These are phyloP conservation scores for Torrubiellomyces zombiae DNA, from an alignment of 2,329 filamentous ascomycete species.

Conservation along the genomic window DNA sequence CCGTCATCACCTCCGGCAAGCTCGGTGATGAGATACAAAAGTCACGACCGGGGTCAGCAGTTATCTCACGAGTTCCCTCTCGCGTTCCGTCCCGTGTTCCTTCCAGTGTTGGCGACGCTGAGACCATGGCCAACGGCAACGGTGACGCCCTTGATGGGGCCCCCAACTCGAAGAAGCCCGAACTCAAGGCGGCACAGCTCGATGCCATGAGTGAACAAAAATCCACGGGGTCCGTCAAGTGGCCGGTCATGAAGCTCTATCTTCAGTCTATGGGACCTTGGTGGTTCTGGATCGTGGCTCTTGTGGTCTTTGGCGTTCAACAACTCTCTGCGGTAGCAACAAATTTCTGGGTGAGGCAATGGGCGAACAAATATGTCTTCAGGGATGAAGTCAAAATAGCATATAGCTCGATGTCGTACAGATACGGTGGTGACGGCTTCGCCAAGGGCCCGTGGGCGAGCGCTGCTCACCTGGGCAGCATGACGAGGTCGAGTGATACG, in stretches of 20 bases:
- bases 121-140: conserved; percentile 34
- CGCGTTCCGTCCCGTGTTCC: conserved; percentile 61
- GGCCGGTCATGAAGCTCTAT: conserved; percentile 73
- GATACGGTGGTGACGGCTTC: conserved; percentile 11
- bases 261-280: conserved; percentile 83
- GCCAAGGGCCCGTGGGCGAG: conserved; percentile 18
- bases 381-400: conserved; percentile 16
- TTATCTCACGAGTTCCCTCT: conserved; percentile 58
- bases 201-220: conserved; percentile 58
- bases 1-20: conserved; percentile 74
- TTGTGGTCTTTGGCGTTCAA: conserved; percentile 60
- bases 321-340: conserved; percentile 77
- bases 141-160: conserved; percentile 29
- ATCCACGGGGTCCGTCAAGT: conserved; percentile 73
- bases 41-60: conserved; percentile 52
- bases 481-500: conserved; percentile 1
- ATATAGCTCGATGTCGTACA: conserved; percentile 7
- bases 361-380: conserved; percentile 74
- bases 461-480: conserved; percentile 20
- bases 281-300: conserved; percentile 80
- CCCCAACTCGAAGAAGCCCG: conserved; percentile 29
- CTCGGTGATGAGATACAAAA: conserved; percentile 72
- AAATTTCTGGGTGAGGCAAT: conserved; percentile 87
- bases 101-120: conserved; percentile 55
- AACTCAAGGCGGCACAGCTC: conserved; percentile 28